Evolutionary conservation across 345 rosid genomes (phyloP).

Genomic region (Euclidium syriacum): DNA sequence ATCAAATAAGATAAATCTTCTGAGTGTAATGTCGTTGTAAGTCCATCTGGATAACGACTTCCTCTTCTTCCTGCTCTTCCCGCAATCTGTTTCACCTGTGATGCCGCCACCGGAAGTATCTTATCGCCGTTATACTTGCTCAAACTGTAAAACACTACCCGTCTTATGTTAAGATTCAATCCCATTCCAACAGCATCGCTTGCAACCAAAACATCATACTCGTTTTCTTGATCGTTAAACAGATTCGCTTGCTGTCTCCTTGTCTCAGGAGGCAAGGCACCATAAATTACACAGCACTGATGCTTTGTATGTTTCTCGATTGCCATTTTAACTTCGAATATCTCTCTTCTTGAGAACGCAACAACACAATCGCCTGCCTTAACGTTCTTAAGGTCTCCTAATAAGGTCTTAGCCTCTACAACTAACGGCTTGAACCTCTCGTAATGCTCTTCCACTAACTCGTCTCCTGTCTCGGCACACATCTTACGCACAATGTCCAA

Average conservation of each 20-base stretch:
- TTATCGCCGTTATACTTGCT: conserved; percentile 83
- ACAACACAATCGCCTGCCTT: conserved; percentile 88
- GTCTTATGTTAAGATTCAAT: conserved; percentile 83
- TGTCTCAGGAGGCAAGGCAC: conserved; percentile 94
- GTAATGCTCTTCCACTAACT: conserved; percentile 72
- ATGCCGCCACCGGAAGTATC: conserved; percentile 71
- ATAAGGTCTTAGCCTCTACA: conserved; percentile 79
- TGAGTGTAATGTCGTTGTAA: conserved; percentile 64
- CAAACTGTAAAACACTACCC: conserved; percentile 74
- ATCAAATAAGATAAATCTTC: conserved; percentile 73
- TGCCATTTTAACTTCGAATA: conserved; percentile 84
- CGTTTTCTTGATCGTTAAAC: conserved; percentile 83
- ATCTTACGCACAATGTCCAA: conserved; percentile 66
- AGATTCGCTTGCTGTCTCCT: conserved; percentile 88
- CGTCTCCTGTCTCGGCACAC: conserved; percentile 87
- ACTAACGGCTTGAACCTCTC: conserved; percentile 83
- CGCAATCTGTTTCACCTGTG: conserved; percentile 93
- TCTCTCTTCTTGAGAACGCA: conserved; percentile 92
- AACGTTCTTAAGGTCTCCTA: conserved; percentile 71
- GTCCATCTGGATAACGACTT: conserved; percentile 84
- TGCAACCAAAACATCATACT: conserved; percentile 90
- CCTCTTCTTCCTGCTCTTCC: conserved; percentile 99
- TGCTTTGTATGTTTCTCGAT: conserved; percentile 79
- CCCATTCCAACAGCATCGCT: conserved; percentile 99
- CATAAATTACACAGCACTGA: conserved; percentile 92